Conservation (phyloP, 768 basidiomycete species). For the Trametes sanguinea region DNA sequence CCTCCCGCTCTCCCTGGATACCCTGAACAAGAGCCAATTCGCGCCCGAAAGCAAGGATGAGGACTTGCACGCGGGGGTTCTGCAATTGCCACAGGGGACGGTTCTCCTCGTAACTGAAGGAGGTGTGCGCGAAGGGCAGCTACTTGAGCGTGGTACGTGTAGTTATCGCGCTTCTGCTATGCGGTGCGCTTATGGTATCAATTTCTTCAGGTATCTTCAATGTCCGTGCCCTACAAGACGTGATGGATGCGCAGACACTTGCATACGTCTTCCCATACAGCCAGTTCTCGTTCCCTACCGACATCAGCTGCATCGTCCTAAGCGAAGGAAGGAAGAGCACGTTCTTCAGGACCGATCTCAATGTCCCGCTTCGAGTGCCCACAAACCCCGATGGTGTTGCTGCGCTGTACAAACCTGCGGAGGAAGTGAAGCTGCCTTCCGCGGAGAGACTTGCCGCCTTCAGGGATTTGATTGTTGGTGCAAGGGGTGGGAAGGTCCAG, state of each 20-base stretch:
- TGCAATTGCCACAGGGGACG: conserved; percentile 70
- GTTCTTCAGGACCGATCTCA: conserved; percentile 71
- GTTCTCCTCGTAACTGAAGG: conserved; percentile 65
- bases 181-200: background rate
- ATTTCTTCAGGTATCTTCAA: conserved; percentile 59
- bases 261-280: conserved; percentile 80
- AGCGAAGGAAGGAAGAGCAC: conserved; percentile 67
- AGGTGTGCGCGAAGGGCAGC: conserved; percentile 65
- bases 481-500: conserved; percentile 56
- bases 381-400: conserved; percentile 22
- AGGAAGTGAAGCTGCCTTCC: conserved; percentile 48
- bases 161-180: background rate
- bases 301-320: conserved; percentile 64
- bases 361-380: conserved; percentile 47
- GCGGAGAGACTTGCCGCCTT: conserved; percentile 53
- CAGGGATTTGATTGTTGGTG: conserved; percentile 60
- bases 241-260: conserved; percentile 64
- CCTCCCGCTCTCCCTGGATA: conserved; percentile 62
- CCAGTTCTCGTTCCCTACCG: conserved; percentile 70
- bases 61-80: conserved; percentile 70
- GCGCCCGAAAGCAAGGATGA: conserved; percentile 68
- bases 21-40: conserved; percentile 60
- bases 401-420: conserved; percentile 51
- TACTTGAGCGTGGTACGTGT: conserved; percentile 50
- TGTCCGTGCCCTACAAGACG: conserved; percentile 61